Evolutionary conservation across 2,329 filamentous ascomycete genomes (phyloP), one percentile per base, ranked within the genome.

Genomic region (Tolypocladium tundrense): DNA sequence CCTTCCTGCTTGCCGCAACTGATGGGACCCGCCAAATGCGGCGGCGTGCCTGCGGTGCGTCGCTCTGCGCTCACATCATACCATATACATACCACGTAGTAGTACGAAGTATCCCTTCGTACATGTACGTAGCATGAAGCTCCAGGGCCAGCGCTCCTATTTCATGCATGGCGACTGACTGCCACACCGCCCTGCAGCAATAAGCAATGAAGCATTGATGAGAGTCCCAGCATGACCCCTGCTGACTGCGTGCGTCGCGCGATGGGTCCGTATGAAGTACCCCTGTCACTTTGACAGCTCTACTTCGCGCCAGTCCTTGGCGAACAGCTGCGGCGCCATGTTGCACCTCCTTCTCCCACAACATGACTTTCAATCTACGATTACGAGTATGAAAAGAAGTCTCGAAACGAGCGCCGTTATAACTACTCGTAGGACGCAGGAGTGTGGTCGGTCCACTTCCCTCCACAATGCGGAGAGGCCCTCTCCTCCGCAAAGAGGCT

Each of bases 401-500:
- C 9, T 27, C 24, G 4, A 27, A 31, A 9, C 13, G 16, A 2
- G 24, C 3, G 24, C 43, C 24, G 24, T 7, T 31, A 10, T 11
- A n/a, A 31, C 31, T 27, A 31, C 27, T 31, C 27, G 27, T 31
- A n/a, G 9, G n/a, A 50, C 24, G 16, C 43, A 48, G 11, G 13
- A 13, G 24, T 6, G 27, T 35, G 8, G 31, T 35, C 10, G 48
- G 31, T 13, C 48, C 27, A n/a, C 48, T n/a, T 8, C 27, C 48
- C 11, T 31, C 24, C 35, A 40, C 51, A 24, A 41, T 54, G 53
- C 39, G 53, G 53, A 54, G 53, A 19, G 33, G 21, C 37, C 37
- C 27, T 41, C 35, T 41, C 39, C 53, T 54, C 53, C 53, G 14
- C 53, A 54, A 54, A 54, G 53, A 54, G 53, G 53, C 53, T 54